Base-by-base conservation (phyloP, 805 yeast species). In the Brettanomyces anomalus region DNA sequence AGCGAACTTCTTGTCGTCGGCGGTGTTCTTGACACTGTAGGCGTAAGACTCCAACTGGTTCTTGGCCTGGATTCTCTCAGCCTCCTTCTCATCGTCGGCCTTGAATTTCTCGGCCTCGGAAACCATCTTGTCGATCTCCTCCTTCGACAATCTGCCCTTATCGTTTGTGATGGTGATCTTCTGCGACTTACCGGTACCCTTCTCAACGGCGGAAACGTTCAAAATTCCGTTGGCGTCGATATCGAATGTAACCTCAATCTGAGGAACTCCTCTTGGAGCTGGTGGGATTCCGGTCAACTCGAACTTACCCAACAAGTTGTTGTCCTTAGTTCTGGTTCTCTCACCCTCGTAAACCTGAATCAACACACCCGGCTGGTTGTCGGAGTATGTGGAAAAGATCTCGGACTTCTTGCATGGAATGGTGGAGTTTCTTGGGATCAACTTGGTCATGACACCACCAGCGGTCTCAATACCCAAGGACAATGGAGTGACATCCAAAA, bases 371-470 rank as follows among this genome's bases (percentile, higher is more conserved):
- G 97, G 96, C 74, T 89, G 97, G 81, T 89, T 88, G 71, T 89
- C 97, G 58, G 96, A 89, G 66, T 85, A 86, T 52, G 97, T 89
- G 50, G 96, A 86, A 84, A 89, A 89, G 53, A 85, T 81, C 76
- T 88, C 96, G 34, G 96, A 86, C 76, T 89, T 89, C 81, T 88
- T 88, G 68, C 96, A 85, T 70, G 97, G 97, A 57, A 89, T 87
- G 49, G 96, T 87, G 44, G 96, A 83, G 85, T 90, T 90, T 79
- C 98, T 85, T 75, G 96, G 96, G 61, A 90, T 89, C 72, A 89
- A 81, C 74, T 86, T 86, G 68, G 96, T 89, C 95, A 89, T 88
- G 71, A 88, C 89, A 80, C 97, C 97, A 77, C 97, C 97, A 61
- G 96, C 96, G 55, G 96, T 89, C 76, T 89, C 97, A 70, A 89